phyloP scores from a whole-genome alignment of 169 alveolate genomes.

The Plasmodium chabaudi region DNA sequence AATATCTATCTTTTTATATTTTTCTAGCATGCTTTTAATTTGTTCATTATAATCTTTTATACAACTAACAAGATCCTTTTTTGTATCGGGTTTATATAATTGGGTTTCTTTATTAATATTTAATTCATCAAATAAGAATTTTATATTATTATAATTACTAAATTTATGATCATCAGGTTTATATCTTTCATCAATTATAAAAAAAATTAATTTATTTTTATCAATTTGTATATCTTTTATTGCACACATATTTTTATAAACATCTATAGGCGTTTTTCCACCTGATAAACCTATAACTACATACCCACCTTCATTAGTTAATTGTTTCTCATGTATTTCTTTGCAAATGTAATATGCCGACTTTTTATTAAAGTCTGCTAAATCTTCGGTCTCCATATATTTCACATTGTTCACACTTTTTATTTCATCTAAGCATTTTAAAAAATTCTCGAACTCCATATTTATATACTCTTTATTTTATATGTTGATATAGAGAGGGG shows the following conservation, averaged over 20 bases:
- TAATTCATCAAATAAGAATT: conserved; percentile 46
- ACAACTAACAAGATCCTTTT: conserved; percentile 32
- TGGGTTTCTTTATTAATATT: conserved; percentile 53
- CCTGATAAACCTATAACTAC: conserved; percentile 69
- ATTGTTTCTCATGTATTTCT: conserved; percentile 49
- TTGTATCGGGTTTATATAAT: conserved; percentile 47
- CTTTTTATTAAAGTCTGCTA: conserved; percentile 40
- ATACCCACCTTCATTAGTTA: conserved; percentile 32
- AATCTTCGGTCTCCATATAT: conserved; percentile 31
- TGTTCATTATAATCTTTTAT: conserved; percentile 59
- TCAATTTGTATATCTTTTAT: conserved; percentile 54
- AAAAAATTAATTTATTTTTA: conserved; percentile 50
- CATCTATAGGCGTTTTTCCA: conserved; percentile 67
- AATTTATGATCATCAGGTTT: conserved; percentile 56
- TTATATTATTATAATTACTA: conserved; percentile 63
- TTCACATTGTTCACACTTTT: conserved; percentile 46
- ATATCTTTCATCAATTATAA: conserved; percentile 67
- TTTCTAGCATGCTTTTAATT: conserved; percentile 31
- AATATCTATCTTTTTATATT: conserved; percentile 45
- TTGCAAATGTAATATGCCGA: conserved; percentile 64
- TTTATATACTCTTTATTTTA: neutral
- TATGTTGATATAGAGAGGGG: no score
- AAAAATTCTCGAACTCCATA: conserved; percentile 22
- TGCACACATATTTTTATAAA: conserved; percentile 51
- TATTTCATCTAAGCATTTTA: conserved; percentile 22